These are phyloP conservation scores for Boletus reticulatus DNA, from an alignment of 768 basidiomycete species.

Conservation along the genomic window DNA sequence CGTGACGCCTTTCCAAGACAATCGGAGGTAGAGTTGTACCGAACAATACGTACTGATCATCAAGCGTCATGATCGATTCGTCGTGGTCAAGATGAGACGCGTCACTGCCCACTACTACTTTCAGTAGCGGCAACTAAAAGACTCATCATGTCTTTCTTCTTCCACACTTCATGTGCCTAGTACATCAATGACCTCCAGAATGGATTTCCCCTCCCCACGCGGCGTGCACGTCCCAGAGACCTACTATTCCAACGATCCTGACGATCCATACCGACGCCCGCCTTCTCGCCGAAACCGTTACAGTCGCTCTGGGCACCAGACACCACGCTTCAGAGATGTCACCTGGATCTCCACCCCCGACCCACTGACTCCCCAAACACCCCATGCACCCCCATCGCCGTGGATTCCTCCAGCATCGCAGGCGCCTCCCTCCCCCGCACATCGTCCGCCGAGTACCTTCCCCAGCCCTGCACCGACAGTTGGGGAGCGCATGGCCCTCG, in stretches of 20 bases:
- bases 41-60: no score
- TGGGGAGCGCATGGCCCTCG: constrained; percentile 31
- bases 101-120: no score
- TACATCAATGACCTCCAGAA: constrained; percentile 22
- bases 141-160: neutral
- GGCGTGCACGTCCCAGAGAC: constrained; percentile 23
- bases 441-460: constrained; percentile 3
- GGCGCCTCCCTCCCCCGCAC: constrained; percentile 10
- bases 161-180: neutral
- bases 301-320: constrained; percentile 15
- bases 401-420: neutral
- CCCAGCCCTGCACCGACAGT: constrained; percentile 27
- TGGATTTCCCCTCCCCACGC: constrained; percentile 23
- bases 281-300: constrained; percentile 22
- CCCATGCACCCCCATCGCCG: neutral
- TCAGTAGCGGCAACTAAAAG: no score
- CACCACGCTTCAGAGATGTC: constrained; percentile 22
- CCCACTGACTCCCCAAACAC: constrained; percentile 10
- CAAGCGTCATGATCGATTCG: no score
- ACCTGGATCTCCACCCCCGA: constrained; percentile 24
- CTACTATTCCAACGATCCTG: constrained; percentile 1
- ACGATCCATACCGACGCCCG: constrained; percentile 8
- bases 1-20: no score
- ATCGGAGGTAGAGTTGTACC: no score
- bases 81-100: no score